Evolutionary conservation across 148 eudicot genomes (phyloP).

Genomic region (Camellia sinensis): DNA sequence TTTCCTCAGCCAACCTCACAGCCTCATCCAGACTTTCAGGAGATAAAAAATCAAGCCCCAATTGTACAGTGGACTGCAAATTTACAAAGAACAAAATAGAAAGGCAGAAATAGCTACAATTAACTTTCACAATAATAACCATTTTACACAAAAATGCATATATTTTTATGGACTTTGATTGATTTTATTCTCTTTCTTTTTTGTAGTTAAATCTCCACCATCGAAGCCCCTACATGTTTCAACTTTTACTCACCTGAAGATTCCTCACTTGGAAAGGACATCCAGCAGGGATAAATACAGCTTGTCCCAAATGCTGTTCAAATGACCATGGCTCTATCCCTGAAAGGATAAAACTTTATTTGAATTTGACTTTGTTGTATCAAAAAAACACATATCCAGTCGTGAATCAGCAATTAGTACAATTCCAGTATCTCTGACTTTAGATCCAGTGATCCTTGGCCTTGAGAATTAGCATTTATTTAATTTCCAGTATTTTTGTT

Average conservation of each 20-base stretch:
- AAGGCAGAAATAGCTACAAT: conserved; percentile 1
- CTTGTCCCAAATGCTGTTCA: conserved; percentile 83
- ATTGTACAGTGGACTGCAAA: conserved; percentile 84
- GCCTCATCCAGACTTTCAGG: conserved; percentile 87
- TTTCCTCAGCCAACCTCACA: conserved; percentile 69
- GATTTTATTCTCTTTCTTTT: not conserved
- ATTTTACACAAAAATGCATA: not conserved
- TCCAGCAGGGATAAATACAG: conserved; percentile 94
- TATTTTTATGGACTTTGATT: not conserved
- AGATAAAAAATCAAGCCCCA: conserved; percentile 89
- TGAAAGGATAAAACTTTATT: conserved; percentile 25
- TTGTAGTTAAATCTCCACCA: not conserved
- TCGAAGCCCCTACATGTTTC: not conserved
- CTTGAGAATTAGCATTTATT: not conserved
- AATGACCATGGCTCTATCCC: conserved; percentile 96
- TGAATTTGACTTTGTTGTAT: not conserved
- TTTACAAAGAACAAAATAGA: conserved; percentile 11
- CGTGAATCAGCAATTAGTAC: not conserved
- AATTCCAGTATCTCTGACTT: not conserved
- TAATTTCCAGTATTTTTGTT: not conserved
- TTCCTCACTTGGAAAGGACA: conserved; percentile 91
- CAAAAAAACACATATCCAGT: conserved; percentile 11
- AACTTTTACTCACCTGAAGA: conserved; percentile 56
- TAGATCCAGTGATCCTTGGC: not conserved
- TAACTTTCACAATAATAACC: not conserved